Conservation (phyloP, 306 rosid genomes). For the Albizia julibrissin region DNA sequence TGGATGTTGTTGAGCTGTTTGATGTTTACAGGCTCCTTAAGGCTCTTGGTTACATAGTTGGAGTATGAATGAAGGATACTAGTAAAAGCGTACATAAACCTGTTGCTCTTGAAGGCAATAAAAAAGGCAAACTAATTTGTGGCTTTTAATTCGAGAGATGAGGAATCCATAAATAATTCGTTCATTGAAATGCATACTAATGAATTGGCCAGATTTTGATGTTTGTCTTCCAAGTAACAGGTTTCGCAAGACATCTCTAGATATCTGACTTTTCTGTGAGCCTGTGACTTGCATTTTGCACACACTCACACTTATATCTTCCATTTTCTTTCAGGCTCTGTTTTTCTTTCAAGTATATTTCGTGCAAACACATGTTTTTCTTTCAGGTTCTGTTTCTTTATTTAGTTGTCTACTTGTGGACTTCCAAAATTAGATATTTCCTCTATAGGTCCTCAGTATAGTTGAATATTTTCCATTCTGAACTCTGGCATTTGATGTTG, state of each 20-base stretch:
- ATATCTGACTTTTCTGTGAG: conserved; percentile 55
- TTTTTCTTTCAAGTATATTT: too few species aligned
- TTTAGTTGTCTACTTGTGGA: background rate
- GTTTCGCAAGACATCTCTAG: conserved; percentile 79
- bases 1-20: background rate
- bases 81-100: conserved; percentile 27
- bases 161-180: conserved; percentile 37
- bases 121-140: conserved; percentile 31
- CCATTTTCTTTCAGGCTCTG: background rate
- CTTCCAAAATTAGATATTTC: background rate
- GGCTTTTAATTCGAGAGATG: conserved; percentile 26
- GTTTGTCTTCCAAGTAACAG: conserved; percentile 76
- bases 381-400: background rate
- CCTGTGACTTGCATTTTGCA: too few species aligned
- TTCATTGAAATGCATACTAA: conserved; percentile 52
- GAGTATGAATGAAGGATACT: conserved; percentile 54
- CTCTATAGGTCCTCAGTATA: too few species aligned
- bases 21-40: background rate
- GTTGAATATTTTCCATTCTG: background rate
- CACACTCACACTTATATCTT: conserved; percentile 40
- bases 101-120: conserved; percentile 33
- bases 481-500: background rate
- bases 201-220: conserved; percentile 62
- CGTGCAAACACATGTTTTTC: too few species aligned
- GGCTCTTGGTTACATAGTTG: conserved; percentile 49